A percentile compares a stretch with the other conserved stretches of the same genome.
Evolutionary conservation across 2,329 filamentous ascomycete species (phyloP).

Genomic region (Calycina marina): DNA sequence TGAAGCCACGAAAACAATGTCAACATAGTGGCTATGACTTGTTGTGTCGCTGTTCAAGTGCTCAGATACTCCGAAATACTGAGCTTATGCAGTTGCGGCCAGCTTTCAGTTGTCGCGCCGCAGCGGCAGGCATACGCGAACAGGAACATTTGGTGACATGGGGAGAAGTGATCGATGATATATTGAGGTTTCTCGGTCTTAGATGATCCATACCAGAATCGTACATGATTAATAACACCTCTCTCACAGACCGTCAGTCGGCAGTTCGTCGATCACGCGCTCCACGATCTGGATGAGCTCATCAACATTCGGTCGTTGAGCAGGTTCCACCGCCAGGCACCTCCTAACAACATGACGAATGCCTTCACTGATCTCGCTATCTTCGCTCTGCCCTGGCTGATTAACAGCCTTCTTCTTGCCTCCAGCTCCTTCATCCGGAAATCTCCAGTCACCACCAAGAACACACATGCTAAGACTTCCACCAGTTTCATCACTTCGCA

Average conservation of each 20-base stretch:
- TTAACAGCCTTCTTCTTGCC: slow-evolving; percentile 28
- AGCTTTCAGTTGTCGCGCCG: too few relatives aligned
- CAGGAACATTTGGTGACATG: too few relatives aligned
- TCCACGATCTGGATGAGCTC: slow-evolving; percentile 72
- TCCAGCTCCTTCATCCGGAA: slow-evolving; percentile 69
- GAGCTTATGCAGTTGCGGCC: too few relatives aligned
- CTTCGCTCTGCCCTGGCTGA: slow-evolving; percentile 20
- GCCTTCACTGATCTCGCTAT: slow-evolving; percentile 53
- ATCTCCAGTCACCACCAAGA: slow-evolving; percentile 87
- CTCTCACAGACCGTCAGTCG: slow-evolving; percentile 36
- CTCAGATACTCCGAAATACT: too few relatives aligned
- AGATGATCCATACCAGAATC: background rate
- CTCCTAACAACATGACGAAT: slow-evolving; percentile 78
- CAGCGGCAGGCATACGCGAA: too few relatives aligned
- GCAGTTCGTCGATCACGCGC: slow-evolving; percentile 50
- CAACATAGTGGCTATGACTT: too few relatives aligned
- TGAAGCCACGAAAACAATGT: too few relatives aligned
- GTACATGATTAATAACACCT: background rate
- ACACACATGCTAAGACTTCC: slow-evolving; percentile 88
- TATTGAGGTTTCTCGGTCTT: too few relatives aligned
- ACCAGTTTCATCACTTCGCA: slow-evolving; percentile 88
- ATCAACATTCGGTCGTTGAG: slow-evolving; percentile 74
- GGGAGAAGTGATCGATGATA: too few relatives aligned
- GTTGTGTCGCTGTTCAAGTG: too few relatives aligned
- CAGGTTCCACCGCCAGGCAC: slow-evolving; percentile 76